Percentiles rank a stretch among this genome's conserved stretches.
Evolutionary conservation across 2,329 filamentous ascomycete genomes (phyloP).

Genomic region (Hortaea werneckii): DNA sequence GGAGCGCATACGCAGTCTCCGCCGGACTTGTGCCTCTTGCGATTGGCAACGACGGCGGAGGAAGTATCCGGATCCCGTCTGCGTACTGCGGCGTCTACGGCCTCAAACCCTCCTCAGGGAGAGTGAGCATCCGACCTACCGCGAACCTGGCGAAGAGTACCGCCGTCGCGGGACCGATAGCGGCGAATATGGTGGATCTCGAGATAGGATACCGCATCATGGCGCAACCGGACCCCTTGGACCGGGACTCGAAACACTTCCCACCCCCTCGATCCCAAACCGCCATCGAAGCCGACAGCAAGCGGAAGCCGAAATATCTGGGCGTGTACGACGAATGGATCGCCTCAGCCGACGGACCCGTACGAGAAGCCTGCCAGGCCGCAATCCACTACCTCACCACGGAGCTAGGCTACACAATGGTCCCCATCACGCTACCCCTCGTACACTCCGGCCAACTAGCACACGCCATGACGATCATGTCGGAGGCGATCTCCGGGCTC

Average conservation of each 20-base stretch:
- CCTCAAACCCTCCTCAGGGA: slow-evolving; percentile 28
- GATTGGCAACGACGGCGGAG: slow-evolving; percentile 23
- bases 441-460: slow-evolving; percentile 62
- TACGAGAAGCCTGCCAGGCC: slow-evolving; percentile 51
- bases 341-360: slow-evolving; percentile 53
- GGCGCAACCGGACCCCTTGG: slow-evolving; percentile 57
- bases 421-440: slow-evolving; percentile 57
- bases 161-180: slow-evolving; percentile 64
- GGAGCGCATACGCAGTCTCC: slow-evolving; percentile 59
- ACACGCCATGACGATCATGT: slow-evolving; percentile 67
- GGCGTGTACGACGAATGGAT: slow-evolving; percentile 64
- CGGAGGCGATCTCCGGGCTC: slow-evolving; percentile 52
- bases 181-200: slow-evolving; percentile 65
- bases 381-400: slow-evolving; percentile 50
- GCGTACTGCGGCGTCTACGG: slow-evolving; percentile 21
- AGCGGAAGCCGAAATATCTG: slow-evolving; percentile 47
- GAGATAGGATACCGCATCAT: slow-evolving; percentile 74
- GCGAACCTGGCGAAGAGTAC: slow-evolving; percentile 50
- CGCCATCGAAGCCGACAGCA: background rate
- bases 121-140: slow-evolving; percentile 43
- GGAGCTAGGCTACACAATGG: slow-evolving; percentile 42
- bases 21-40: slow-evolving; percentile 61
- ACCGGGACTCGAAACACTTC: slow-evolving; percentile 54
- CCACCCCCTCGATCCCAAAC: slow-evolving; percentile 20
- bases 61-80: slow-evolving; percentile 15